A percentile compares a stretch with the other conserved stretches of the same genome.
Conservation (phyloP, 441 rosid genomes). For the Erodium moschatum region DNA sequence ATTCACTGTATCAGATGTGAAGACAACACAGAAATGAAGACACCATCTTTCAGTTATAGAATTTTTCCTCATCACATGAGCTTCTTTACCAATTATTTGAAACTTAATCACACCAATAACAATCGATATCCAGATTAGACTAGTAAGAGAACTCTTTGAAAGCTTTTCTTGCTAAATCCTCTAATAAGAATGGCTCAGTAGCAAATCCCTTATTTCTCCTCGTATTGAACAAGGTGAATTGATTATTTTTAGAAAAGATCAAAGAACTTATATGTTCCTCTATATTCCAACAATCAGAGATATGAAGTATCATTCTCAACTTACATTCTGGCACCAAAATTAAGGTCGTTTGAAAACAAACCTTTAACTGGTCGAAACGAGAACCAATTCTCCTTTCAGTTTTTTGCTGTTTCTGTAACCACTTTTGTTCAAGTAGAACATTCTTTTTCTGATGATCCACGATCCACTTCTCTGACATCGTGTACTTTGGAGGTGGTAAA, state of each 20-base stretch:
- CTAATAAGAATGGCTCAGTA: too few species aligned
- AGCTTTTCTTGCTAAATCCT: neutral
- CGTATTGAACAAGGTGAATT: too few species aligned
- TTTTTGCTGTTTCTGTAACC: conserved; percentile 58
- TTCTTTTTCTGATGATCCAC: conserved; percentile 58
- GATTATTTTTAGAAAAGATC: too few species aligned
- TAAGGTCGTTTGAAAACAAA: conserved; percentile 25
- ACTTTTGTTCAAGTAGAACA: conserved; percentile 43
- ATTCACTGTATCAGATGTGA: neutral
- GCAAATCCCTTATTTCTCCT: too few species aligned
- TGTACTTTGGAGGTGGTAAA: conserved; percentile 50
- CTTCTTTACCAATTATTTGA: neutral
- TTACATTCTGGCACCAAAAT: neutral
- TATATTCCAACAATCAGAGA: neutral
- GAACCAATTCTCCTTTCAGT: conserved; percentile 47
- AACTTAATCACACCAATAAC: neutral
- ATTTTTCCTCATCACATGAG: neutral
- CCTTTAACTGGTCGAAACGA: conserved; percentile 66
- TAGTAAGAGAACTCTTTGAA: neutral
- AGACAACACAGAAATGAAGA: neutral
- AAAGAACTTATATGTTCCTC: neutral
- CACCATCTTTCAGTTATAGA: neutral
- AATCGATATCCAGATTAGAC: neutral
- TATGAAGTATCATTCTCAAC: neutral
- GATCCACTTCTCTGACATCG: conserved; percentile 85